Conservation (phyloP, 768 basidiomycete species). For the Trametes sanguinea region DNA sequence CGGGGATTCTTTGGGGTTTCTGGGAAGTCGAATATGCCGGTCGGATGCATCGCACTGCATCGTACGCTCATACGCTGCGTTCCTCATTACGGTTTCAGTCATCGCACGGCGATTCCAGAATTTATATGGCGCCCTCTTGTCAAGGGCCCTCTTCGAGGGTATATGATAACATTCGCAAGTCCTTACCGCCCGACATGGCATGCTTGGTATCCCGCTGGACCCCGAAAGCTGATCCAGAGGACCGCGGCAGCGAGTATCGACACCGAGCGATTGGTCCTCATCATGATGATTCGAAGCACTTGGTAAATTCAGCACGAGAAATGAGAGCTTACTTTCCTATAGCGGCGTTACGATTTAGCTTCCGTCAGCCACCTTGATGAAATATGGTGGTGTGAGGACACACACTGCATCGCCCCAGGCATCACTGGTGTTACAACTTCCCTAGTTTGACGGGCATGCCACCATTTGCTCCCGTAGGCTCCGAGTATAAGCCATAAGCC, state of each 20-base stretch:
- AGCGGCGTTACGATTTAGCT: conserved; percentile 6
- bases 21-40: not conserved
- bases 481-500: too few species aligned
- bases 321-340: not conserved
- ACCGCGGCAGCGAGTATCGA: conserved; percentile 2
- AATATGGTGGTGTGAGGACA: not conserved
- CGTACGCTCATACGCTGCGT: too few species aligned
- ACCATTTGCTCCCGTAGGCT: conserved; percentile 6
- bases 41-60: too few species aligned
- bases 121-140: too few species aligned
- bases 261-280: conserved; percentile 1
- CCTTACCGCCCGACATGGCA: too few species aligned
- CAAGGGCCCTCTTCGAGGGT: too few species aligned
- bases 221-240: not conserved
- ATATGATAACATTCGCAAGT: not conserved
- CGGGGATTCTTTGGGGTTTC: conserved; percentile 7
- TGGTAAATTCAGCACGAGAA: too few species aligned
- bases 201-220: conserved; percentile 1
- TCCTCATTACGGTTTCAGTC: not conserved
- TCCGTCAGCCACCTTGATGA: conserved; percentile 17
- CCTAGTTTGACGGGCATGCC: not conserved
- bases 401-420: conserved; percentile 22
- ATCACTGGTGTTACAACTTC: not conserved
- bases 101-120: not conserved
- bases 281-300: conserved; percentile 10